A percentile compares a stretch with the other conserved stretches of the same genome.
phyloP scores from a whole-genome alignment of 2,329 filamentous ascomycete genomes.

The Paecilomyces sp. region DNA sequence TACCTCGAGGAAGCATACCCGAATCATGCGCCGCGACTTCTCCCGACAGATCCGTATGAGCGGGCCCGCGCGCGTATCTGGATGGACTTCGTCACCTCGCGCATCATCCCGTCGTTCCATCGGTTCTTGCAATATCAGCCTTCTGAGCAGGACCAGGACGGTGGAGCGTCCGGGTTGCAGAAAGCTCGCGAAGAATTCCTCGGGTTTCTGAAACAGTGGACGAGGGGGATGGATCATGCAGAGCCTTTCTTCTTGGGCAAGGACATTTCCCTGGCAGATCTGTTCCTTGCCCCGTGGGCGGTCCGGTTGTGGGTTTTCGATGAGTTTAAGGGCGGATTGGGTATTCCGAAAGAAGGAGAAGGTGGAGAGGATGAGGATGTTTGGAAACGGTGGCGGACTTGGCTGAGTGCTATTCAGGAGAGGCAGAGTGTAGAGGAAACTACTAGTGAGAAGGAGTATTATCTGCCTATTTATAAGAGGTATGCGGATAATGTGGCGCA shows the following conservation, averaged over 20 bases:
- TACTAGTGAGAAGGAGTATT: conserved; percentile 60
- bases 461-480: conserved; percentile 60
- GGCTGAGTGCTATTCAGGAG: conserved; percentile 52
- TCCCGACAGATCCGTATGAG: conserved; percentile 57
- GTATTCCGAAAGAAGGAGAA: conserved; percentile 41
- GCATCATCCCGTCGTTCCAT: conserved; percentile 65
- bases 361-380: conserved; percentile 47
- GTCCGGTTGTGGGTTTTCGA: conserved; percentile 67
- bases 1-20: conserved; percentile 67
- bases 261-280: conserved; percentile 60
- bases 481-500: conserved; percentile 61
- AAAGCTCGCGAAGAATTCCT: conserved; percentile 54
- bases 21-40: conserved; percentile 43
- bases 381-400: conserved; percentile 61
- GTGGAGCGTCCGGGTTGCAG: conserved; percentile 35
- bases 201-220: conserved; percentile 52
- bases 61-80: conserved; percentile 62
- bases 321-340: conserved; percentile 59
- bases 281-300: conserved; percentile 67
- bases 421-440: conserved; percentile 61
- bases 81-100: conserved; percentile 63
- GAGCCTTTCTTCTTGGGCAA: conserved; percentile 64
- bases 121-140: conserved; percentile 48
- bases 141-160: conserved; percentile 10
- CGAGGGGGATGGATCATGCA: conserved; percentile 51